Percentiles rank a stretch among this genome's conserved stretches.
Conservation (phyloP, 768 basidiomycete genomes). For the Crassisporium funariophilum region DNA sequence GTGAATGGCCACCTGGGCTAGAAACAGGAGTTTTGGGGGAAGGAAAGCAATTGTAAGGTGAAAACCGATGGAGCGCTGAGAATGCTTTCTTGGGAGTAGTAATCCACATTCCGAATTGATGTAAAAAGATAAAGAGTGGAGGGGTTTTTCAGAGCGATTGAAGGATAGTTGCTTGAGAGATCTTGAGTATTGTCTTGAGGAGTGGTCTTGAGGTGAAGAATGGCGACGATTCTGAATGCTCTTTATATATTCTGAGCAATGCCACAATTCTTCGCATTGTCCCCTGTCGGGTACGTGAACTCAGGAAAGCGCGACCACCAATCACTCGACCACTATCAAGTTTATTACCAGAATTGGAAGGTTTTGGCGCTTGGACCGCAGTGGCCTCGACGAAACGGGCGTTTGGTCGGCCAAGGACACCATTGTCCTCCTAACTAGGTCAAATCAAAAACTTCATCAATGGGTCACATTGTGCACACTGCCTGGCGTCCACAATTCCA, state of each 20-base stretch:
- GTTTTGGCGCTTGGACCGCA: not conserved
- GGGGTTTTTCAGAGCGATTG: not conserved
- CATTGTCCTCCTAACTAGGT: too few species aligned
- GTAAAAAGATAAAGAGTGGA: not conserved
- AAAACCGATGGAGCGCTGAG: not conserved
- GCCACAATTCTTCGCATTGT: too few species aligned
- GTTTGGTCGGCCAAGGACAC: too few species aligned
- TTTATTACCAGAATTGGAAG: not conserved
- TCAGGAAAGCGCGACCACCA: too few species aligned
- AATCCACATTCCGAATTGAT: slow-evolving; percentile 1
- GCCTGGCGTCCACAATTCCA: too few species aligned
- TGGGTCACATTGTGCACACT: too few species aligned
- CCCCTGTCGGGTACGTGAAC: too few species aligned
- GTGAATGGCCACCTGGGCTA: not conserved
- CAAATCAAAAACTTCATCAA: too few species aligned
- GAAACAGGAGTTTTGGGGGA: not conserved
- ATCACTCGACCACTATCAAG: too few species aligned
- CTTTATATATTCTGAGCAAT: not conserved
- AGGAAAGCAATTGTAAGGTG: not conserved
- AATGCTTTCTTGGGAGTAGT: not conserved
- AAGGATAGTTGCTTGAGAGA: not conserved
- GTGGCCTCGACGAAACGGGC: not conserved
- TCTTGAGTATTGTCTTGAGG: not conserved
- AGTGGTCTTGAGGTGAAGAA: not conserved
- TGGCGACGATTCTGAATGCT: not conserved